Conservation (phyloP, 2,329 filamentous ascomycete genomes). For the Ophiostoma quercus region DNA sequence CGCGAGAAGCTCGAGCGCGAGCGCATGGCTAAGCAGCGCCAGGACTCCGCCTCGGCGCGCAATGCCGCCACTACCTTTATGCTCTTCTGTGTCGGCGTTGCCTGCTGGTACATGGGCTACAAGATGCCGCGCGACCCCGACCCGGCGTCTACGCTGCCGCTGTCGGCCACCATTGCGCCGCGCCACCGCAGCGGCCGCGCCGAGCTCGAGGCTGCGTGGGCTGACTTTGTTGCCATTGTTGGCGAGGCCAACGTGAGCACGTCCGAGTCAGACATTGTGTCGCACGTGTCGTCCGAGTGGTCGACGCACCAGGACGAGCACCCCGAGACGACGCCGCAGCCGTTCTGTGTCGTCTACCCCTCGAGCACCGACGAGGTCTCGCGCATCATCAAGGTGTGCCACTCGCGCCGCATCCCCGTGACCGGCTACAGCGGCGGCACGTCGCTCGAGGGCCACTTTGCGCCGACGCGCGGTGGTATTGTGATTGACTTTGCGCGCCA, state of each 20-base stretch:
- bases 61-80: constrained; percentile 46
- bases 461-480: constrained; percentile 74
- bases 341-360: constrained; percentile 72
- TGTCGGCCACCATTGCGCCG: constrained; percentile 47
- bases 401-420: constrained; percentile 73
- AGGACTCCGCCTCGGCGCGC: constrained; percentile 37
- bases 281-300: constrained; percentile 58
- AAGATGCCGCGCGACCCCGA: constrained; percentile 48
- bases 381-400: constrained; percentile 83
- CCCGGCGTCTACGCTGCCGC: constrained; percentile 54
- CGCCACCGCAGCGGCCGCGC: constrained; percentile 54
- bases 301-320: constrained; percentile 48
- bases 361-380: constrained; percentile 75
- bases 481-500: constrained; percentile 72
- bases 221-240: constrained; percentile 61
- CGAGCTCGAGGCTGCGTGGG: constrained; percentile 64
- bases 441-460: constrained; percentile 82
- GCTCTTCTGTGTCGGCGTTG: constrained; percentile 47
- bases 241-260: constrained; percentile 63
- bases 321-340: constrained; percentile 43
- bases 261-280: constrained; percentile 47
- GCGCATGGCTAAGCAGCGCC: constrained; percentile 39
- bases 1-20: constrained; percentile 46
- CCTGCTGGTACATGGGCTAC: constrained; percentile 56
- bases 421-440: constrained; percentile 85